A percentile compares a stretch with the other conserved stretches of the same genome.
These are phyloP conservation scores for Limnanthes douglasii DNA, from an alignment of 345 rosid species.

Conservation along the genomic window DNA sequence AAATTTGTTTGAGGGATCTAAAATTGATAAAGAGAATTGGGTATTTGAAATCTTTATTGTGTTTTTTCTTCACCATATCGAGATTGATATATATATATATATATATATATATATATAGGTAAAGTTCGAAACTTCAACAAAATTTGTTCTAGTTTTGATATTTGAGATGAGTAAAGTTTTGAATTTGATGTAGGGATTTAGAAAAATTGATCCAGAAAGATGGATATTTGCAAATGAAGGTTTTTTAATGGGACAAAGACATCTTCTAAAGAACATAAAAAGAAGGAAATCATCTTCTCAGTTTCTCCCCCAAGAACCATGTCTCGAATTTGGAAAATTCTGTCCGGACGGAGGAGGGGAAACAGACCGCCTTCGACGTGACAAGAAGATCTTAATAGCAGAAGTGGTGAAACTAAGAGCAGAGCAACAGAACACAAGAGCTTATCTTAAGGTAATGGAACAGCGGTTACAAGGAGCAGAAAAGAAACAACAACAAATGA, in stretches of 20 bases:
- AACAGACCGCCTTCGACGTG: slow-evolving; percentile 36
- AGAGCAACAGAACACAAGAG: slow-evolving; percentile 51
- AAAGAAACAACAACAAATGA: slow-evolving; percentile 73
- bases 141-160: no score
- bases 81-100: no score
- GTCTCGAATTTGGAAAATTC: slow-evolving; percentile 37
- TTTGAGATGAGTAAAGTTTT: no score
- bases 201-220: slow-evolving; percentile 66
- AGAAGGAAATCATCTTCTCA: slow-evolving; percentile 32
- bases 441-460: slow-evolving; percentile 47
- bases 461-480: slow-evolving; percentile 54
- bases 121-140: no score
- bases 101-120: no score
- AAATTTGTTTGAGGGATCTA: no score
- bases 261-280: slow-evolving; percentile 56
- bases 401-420: slow-evolving; percentile 59
- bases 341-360: slow-evolving; percentile 30
- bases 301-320: slow-evolving; percentile 21
- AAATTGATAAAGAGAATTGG: no score
- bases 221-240: slow-evolving; percentile 89
- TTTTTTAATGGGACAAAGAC: slow-evolving; percentile 55
- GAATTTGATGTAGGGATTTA: slow-evolving; percentile 59
- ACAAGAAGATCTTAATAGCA: slow-evolving; percentile 37
- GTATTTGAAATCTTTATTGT: no score
- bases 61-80: no score